phyloP scores from a whole-genome alignment of 2,329 filamentous ascomycete species.

The Apiospora saccharicola region DNA sequence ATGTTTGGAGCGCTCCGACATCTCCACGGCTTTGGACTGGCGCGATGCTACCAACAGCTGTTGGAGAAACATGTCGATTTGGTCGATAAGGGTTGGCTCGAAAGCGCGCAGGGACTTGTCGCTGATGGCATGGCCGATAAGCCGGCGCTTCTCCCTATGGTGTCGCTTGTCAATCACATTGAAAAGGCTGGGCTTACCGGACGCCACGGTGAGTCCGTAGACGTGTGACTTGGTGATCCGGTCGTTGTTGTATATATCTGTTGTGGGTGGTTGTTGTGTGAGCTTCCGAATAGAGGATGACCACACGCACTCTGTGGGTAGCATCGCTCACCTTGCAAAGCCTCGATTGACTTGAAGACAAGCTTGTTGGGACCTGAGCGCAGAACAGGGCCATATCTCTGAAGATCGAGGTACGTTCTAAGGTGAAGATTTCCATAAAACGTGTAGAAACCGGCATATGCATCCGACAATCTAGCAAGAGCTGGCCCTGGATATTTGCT shows the following conservation, averaged over 20 bases:
- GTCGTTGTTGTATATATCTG: conserved; percentile 31
- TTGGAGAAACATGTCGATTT: background rate
- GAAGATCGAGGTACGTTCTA: conserved; percentile 10
- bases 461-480: background rate
- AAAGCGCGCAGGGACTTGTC: conserved; percentile 32
- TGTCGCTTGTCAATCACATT: conserved; percentile 26
- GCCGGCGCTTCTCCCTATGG: conserved; percentile 27
- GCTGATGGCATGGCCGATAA: conserved; percentile 27
- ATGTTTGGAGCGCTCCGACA: background rate
- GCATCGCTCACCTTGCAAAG: conserved; percentile 25
- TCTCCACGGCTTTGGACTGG: background rate
- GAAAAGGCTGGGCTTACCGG: conserved; percentile 25
- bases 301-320: background rate
- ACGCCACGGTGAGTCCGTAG: conserved; percentile 23
- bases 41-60: background rate
- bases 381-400: conserved; percentile 10
- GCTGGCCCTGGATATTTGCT: background rate
- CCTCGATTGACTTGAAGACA: conserved; percentile 24
- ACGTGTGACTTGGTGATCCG: conserved; percentile 27
- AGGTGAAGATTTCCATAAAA: background rate
- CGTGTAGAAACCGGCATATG: background rate
- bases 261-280: background rate
- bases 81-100: conserved; percentile 33
- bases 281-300: background rate
- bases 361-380: conserved; percentile 23